phyloP scores from a whole-genome alignment of 2,329 filamentous ascomycete genomes.

The Fusarium caatingaense region DNA sequence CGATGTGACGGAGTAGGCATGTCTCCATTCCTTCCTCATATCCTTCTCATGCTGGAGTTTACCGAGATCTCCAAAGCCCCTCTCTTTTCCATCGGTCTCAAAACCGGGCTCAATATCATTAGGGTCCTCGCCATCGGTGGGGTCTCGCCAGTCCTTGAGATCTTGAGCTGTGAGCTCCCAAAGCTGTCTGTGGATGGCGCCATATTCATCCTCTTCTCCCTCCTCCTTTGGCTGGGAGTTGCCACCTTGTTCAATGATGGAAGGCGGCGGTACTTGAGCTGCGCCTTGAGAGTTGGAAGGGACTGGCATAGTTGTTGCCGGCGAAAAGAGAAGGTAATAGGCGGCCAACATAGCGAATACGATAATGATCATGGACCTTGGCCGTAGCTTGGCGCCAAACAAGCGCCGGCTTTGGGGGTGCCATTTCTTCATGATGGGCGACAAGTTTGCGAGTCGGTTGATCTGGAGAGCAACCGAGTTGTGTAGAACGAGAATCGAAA shows the following conservation, averaged over 20 bases:
- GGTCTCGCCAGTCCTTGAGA: conserved; percentile 52
- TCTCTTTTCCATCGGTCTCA: conserved; percentile 52
- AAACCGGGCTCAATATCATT: conserved; percentile 52
- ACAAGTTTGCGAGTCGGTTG: conserved; percentile 3
- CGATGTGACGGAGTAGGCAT: conserved; percentile 54
- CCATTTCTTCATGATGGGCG: conserved; percentile 50
- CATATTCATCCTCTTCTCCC: conserved; percentile 23
- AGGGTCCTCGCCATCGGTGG: conserved; percentile 51
- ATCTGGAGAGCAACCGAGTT: conserved; percentile 16
- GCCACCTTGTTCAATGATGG: conserved; percentile 4
- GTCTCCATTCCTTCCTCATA: conserved; percentile 55
- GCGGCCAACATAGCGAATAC: conserved; percentile 54
- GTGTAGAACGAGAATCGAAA: not conserved
- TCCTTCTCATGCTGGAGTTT: conserved; percentile 58
- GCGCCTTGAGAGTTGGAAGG: conserved; percentile 33
- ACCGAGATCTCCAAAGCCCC: conserved; percentile 50
- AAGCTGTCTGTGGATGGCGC: conserved; percentile 34
- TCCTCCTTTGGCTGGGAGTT: conserved; percentile 16
- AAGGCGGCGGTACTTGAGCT: conserved; percentile 2
- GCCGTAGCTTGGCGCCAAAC: conserved; percentile 52
- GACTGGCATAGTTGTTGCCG: conserved; percentile 50
- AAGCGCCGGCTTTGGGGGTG: conserved; percentile 47
- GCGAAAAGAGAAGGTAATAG: conserved; percentile 57
- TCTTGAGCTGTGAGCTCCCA: conserved; percentile 54
- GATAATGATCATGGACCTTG: conserved; percentile 57